Conservation (phyloP, 805 yeast species). For the Spencermartinsiella europaea region DNA sequence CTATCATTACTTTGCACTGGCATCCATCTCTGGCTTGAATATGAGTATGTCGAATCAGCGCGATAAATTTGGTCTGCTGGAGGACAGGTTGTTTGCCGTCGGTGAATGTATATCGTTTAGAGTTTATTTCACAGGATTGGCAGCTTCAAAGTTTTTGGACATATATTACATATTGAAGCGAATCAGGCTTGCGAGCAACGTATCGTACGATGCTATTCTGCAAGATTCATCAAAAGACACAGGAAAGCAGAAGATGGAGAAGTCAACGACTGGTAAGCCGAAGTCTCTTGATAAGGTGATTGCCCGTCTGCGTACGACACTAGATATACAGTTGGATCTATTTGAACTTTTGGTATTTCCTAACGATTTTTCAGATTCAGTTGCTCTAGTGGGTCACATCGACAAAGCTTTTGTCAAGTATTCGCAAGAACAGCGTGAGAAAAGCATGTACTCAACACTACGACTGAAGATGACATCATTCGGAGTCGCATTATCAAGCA, state of each 20-base stretch:
- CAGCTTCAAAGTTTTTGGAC: constrained; percentile 79
- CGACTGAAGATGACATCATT: constrained; percentile 59
- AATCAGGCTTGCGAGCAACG: constrained; percentile 65
- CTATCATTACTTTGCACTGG: constrained; percentile 75
- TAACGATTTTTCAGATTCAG: constrained; percentile 69
- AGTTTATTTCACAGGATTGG: constrained; percentile 71
- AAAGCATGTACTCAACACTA: constrained; percentile 49
- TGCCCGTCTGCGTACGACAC: constrained; percentile 51
- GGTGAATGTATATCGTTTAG: constrained; percentile 58
- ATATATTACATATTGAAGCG: constrained; percentile 65
- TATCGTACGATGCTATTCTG: constrained; percentile 71
- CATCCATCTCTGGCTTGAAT: constrained; percentile 43
- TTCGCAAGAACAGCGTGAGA: constrained; percentile 22
- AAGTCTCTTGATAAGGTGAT: constrained; percentile 11
- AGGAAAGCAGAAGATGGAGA: constrained; percentile 1
- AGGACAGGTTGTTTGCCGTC: constrained; percentile 26
- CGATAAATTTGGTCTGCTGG: constrained; percentile 34
- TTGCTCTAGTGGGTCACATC: constrained; percentile 51
- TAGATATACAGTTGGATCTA: constrained; percentile 56
- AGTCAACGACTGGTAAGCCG: constrained; percentile 6
- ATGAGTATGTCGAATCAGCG: constrained; percentile 66
- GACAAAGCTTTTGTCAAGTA: constrained; percentile 27
- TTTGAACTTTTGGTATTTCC: constrained; percentile 69
- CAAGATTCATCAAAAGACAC: constrained; percentile 43
- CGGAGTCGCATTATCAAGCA: constrained; percentile 59